Conservation (phyloP, 257 asterid genomes). For the Marsdenia floribunda region DNA sequence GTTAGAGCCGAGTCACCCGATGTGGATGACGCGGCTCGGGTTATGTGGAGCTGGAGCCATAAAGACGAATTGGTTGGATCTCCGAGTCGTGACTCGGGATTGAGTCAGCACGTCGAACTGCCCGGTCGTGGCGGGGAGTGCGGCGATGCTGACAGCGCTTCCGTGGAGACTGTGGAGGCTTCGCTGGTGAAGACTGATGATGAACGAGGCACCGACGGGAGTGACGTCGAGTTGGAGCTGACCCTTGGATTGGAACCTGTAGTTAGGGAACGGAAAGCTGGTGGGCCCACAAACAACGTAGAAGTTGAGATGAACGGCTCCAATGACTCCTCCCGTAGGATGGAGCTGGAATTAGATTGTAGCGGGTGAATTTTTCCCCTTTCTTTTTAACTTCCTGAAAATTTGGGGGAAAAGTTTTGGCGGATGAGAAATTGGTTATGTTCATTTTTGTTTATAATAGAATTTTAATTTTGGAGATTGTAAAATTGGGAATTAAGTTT, state of each 20-base stretch:
- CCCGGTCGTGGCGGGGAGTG: slow-evolving; percentile 12
- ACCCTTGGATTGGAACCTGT: slow-evolving; percentile 32
- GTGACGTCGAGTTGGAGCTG: slow-evolving; percentile 31
- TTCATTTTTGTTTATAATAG: slow-evolving; percentile 1
- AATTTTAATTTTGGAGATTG: neutral
- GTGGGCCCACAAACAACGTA: neutral
- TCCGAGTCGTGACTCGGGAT: slow-evolving; percentile 26
- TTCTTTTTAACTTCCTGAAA: neutral
- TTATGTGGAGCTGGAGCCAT: slow-evolving; percentile 40
- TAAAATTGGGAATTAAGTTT: neutral
- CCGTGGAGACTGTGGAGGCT: slow-evolving; percentile 27
- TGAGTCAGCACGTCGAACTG: slow-evolving; percentile 20
- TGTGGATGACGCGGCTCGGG: slow-evolving; percentile 36
- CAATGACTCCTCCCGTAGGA: neutral
- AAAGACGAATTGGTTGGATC: slow-evolving; percentile 18
- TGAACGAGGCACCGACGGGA: slow-evolving; percentile 5
- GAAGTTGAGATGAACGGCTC: neutral
- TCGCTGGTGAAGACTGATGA: slow-evolving; percentile 1
- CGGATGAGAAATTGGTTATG: neutral
- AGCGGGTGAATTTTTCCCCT: neutral
- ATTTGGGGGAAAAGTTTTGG: neutral
- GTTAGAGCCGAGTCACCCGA: slow-evolving; percentile 25
- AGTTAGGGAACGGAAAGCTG: neutral
- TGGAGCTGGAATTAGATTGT: neutral
- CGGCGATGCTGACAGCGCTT: slow-evolving; percentile 20